Evolutionary conservation across 495 filamentous ascomycete species (phyloP).

Genomic region (Diplogelasinospora grovesii): DNA sequence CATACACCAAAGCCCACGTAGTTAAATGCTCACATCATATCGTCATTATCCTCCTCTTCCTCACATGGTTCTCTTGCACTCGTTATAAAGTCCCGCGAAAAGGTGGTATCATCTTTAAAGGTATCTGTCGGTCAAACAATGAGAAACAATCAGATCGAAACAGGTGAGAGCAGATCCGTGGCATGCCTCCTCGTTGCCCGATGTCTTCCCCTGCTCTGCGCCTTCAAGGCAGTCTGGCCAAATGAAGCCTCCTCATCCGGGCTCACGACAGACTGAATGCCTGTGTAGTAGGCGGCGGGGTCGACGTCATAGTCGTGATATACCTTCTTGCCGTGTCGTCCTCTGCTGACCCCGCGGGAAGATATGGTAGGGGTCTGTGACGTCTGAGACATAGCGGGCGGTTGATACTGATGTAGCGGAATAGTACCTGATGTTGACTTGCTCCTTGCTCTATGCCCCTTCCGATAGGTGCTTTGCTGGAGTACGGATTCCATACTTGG

Average conservation of each 20-base stretch:
- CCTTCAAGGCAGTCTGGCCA: slow-evolving; percentile 1
- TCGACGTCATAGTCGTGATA: neutral
- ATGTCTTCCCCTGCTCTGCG: slow-evolving; percentile 7
- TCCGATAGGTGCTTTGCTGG: neutral
- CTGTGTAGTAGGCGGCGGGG: neutral
- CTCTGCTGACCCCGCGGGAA: neutral
- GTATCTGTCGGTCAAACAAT: no score
- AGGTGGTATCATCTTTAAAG: no score
- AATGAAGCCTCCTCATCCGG: slow-evolving; percentile 9
- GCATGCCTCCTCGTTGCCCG: neutral
- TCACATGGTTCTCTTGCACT: no score
- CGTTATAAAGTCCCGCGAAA: no score
- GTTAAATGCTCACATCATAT: no score
- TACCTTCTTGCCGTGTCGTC: neutral
- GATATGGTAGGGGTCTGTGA: neutral
- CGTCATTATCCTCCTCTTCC: no score
- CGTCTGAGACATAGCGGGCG: neutral
- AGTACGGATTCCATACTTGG: neutral
- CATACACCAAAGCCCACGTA: no score
- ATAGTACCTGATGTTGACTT: slow-evolving; percentile 3
- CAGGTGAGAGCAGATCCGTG: slow-evolving; percentile 3
- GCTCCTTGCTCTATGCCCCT: slow-evolving; percentile 1
- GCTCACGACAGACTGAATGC: slow-evolving; percentile 3
- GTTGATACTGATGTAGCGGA: slow-evolving; percentile 2
- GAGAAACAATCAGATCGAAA: slow-evolving; percentile 10